Evolutionary conservation across 306 rosid species (phyloP).

Genomic region (Malus orientalis): DNA sequence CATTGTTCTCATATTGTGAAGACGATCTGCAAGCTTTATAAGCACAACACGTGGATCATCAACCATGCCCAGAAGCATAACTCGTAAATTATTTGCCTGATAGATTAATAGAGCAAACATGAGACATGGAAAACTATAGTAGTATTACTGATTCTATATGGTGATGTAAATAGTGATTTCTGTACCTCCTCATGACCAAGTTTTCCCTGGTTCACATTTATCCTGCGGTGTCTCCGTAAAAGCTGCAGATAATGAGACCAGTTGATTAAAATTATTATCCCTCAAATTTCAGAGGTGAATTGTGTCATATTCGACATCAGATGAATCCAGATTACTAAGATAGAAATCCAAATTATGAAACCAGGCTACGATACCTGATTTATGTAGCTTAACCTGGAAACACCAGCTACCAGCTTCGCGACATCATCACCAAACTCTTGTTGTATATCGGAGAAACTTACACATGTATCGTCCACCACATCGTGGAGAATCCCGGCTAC

Average conservation of each 20-base stretch:
- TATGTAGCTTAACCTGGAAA: slow-evolving; percentile 81
- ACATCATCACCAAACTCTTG: slow-evolving; percentile 81
- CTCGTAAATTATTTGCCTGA: slow-evolving; percentile 82
- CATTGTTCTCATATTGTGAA: slow-evolving; percentile 99
- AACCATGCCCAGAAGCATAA: slow-evolving; percentile 99
- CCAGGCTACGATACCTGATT: slow-evolving; percentile 63
- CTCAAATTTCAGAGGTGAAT: neutral
- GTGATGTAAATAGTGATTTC: slow-evolving; percentile 3
- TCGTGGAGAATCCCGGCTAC: slow-evolving; percentile 98
- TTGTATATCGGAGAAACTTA: slow-evolving; percentile 58
- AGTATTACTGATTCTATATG: neutral
- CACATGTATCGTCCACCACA: slow-evolving; percentile 76
- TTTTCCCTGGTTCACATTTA: slow-evolving; percentile 53
- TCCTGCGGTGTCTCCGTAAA: slow-evolving; percentile 76
- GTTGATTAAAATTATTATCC: neutral
- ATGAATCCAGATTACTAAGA: neutral
- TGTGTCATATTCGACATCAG: neutral
- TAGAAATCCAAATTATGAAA: neutral
- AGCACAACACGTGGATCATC: slow-evolving; percentile 98
- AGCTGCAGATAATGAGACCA: slow-evolving; percentile 46
- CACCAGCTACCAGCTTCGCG: slow-evolving; percentile 81
- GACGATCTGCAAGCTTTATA: slow-evolving; percentile 98
- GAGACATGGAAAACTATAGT: slow-evolving; percentile 26
- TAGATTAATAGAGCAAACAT: slow-evolving; percentile 33
- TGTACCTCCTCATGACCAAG: slow-evolving; percentile 90